Conservation (phyloP, 164 flowering plant genomes). For the Berberis thunbergii region DNA sequence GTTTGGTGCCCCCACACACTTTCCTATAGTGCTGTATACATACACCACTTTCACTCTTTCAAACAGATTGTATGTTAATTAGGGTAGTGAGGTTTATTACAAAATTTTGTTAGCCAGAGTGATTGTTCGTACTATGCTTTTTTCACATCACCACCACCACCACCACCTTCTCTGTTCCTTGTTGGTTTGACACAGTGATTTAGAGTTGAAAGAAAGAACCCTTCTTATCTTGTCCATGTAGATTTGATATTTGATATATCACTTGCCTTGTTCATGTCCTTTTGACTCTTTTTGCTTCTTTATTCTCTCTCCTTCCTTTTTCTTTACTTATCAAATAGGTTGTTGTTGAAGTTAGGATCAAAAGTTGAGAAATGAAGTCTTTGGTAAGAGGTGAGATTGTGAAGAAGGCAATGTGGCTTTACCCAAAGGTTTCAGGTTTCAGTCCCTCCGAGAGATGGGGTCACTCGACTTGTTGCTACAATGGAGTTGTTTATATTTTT, state of each 20-base stretch:
- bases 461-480: slow-evolving; percentile 72
- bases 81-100: no score
- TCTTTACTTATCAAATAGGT: neutral
- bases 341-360: neutral
- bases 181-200: slow-evolving; percentile 80
- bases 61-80: no score
- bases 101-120: no score
- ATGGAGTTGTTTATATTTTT: slow-evolving; percentile 63
- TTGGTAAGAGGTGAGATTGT: slow-evolving; percentile 29
- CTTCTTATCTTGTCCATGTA: slow-evolving; percentile 91
- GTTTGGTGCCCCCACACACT: no score
- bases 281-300: slow-evolving; percentile 24
- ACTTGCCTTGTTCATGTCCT: slow-evolving; percentile 44
- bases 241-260: slow-evolving; percentile 60
- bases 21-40: no score
- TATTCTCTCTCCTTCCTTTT: slow-evolving; percentile 7
- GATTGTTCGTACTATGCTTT: no score
- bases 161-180: slow-evolving; percentile 8
- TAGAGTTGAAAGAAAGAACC: slow-evolving; percentile 75
- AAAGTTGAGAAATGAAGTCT: slow-evolving; percentile 28
- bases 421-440: slow-evolving; percentile 66
- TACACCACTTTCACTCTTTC: no score
- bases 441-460: slow-evolving; percentile 97
- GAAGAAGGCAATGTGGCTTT: slow-evolving; percentile 89
- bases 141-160: no score